These are phyloP conservation scores for Liquidambar formosana DNA, from an alignment of 164 flowering plant species.

Conservation along the genomic window DNA sequence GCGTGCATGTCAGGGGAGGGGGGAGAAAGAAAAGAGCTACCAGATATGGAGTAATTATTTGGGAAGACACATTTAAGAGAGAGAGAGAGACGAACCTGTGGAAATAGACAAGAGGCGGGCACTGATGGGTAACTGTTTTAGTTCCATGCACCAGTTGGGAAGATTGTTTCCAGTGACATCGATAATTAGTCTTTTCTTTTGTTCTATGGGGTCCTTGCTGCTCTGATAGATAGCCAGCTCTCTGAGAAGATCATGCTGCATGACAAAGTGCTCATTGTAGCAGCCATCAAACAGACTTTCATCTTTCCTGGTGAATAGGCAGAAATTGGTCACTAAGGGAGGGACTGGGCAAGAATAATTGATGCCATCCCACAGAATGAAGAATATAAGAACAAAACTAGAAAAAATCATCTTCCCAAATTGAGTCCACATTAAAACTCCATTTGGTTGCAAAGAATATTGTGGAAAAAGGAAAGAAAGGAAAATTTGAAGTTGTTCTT, in stretches of 20 bases:
- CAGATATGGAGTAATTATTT: too few relatives aligned
- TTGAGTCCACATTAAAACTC: too few relatives aligned
- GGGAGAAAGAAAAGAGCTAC: not conserved
- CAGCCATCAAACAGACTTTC: slow-evolving; percentile 22
- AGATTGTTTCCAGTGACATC: slow-evolving; percentile 25
- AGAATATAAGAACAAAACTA: too few relatives aligned
- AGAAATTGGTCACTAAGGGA: not conserved
- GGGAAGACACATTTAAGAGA: not conserved
- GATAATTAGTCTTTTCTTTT: slow-evolving; percentile 28
- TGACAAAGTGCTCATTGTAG: slow-evolving; percentile 21
- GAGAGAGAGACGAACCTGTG: slow-evolving; percentile 33
- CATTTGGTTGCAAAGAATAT: too few relatives aligned
- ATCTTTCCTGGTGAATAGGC: slow-evolving; percentile 30
- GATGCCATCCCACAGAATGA: too few relatives aligned
- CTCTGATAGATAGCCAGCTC: slow-evolving; percentile 34
- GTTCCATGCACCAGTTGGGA: slow-evolving; percentile 26
- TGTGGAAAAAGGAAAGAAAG: too few relatives aligned
- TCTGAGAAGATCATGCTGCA: slow-evolving; percentile 41
- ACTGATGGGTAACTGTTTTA: not conserved
- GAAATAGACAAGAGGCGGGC: slow-evolving; percentile 41
- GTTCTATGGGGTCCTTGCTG: slow-evolving; percentile 13
- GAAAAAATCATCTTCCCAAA: too few relatives aligned
- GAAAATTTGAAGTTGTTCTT: too few relatives aligned
- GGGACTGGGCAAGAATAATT: too few relatives aligned
- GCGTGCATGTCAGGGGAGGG: not conserved